Evolutionary conservation across 441 rosid genomes (phyloP), one percentile per base, ranked within the genome.

Genomic region (California macrophylla): DNA sequence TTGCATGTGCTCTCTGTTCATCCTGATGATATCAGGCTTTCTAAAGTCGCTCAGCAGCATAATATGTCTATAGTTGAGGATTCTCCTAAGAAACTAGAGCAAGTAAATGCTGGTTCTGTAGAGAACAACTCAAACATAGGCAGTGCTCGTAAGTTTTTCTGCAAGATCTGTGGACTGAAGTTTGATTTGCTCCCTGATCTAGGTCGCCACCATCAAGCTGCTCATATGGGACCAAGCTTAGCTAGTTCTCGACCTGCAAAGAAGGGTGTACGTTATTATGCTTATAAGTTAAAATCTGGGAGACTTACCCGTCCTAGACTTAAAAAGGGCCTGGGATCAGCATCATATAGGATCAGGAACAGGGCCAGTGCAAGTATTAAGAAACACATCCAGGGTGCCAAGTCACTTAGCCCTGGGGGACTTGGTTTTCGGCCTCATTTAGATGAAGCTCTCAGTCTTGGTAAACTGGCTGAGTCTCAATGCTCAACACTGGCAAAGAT

Each of bases 141-240:
- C 38, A 82, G 86, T 6, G 34, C 80, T 26, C 82, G 85, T 36
- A 90, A 81, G 78, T 86, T 85, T 67, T 71, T 85, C 52, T 94
- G 99, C 87, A 85, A 85, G 85, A 87, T 87, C 81, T 94, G 99
- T 69, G 96, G 99, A 67, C 65, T 87, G 79, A 90, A 87, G 76
- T 95, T 95, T 75, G 94, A 92, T 75, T 85, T 92, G 75, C 83
- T 95, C 16, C 97, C 99, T 54, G 99, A 95, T 88, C 96, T 92
- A 54, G 99, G 99, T 24, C 91, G 98, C 64, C 99, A 95, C 80
- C 98, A 95, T 83, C 99, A 95, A 81, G 97, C 97, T 60, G 96
- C 95, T 72, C 99, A 95, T 78, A 89, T 89, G 98, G 96, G 81
- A 42, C 82, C 91, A 10, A 82, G 77, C 74, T 71, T 79, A 66